Evolutionary conservation across 805 yeast species (phyloP).

Genomic region (Metschnikowia kunwiensis): DNA sequence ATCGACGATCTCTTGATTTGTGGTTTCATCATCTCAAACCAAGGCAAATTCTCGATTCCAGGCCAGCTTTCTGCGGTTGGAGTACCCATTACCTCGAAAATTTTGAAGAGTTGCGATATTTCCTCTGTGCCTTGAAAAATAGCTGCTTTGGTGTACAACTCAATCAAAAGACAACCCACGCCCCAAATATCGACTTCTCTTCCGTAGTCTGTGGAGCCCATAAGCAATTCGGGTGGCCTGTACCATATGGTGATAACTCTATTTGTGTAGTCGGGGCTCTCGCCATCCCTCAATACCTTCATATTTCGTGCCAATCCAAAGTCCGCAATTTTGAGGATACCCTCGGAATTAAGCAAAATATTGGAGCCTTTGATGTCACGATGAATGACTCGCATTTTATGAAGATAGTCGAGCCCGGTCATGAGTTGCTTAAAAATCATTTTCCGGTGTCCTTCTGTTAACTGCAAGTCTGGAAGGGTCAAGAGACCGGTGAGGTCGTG

Average conservation of each 20-base stretch:
- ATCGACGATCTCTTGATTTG: constrained; percentile 31
- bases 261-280: constrained; percentile 82
- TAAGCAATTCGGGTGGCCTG: constrained; percentile 88
- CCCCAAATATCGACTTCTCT: constrained; percentile 97
- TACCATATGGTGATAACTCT: constrained; percentile 97
- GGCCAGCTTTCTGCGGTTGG: constrained; percentile 78
- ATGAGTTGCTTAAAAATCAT: constrained; percentile 62
- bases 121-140: constrained; percentile 89
- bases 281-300: constrained; percentile 51
- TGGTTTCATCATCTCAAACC: constrained; percentile 87
- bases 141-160: constrained; percentile 71
- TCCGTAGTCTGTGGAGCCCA: constrained; percentile 90
- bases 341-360: constrained; percentile 59
- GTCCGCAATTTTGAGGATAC: constrained; percentile 70
- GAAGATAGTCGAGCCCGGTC: constrained; percentile 68
- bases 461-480: constrained; percentile 64
- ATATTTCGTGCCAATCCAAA: constrained; percentile 79
- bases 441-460: constrained; percentile 65
- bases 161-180: constrained; percentile 85
- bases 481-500: constrained; percentile 90
- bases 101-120: constrained; percentile 72
- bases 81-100: constrained; percentile 84
- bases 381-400: constrained; percentile 65
- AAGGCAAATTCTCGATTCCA: constrained; percentile 71
- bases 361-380: constrained; percentile 83